Base-by-base conservation (phyloP, 1,139 yeast genomes). In the Geotrichum phurueaensis region DNA sequence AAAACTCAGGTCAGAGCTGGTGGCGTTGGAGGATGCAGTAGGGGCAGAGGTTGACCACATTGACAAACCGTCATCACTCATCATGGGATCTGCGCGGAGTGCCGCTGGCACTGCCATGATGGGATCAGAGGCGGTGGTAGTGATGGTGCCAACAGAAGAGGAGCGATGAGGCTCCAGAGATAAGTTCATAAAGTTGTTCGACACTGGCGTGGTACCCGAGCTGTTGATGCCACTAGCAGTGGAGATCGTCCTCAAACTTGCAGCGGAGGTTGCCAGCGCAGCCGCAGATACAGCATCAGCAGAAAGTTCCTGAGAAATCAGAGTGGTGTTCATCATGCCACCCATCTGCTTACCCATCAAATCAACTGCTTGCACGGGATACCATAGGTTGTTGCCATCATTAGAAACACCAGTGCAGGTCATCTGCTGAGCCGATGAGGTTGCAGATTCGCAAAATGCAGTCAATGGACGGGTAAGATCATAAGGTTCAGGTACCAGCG, bases 381-480 rank as follows among this genome's bases (percentile, higher is more conserved):
- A 58, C 60, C 60, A 58, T 13, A 25, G 31, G 27, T 18, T 29
- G 47, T 31, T 33, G 12, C 45, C 51, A 43, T 20, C 50, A 31
- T 2, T 33, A 39, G 45, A 39, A n/a, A 18, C n/a, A n/a, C 45
- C 45, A 39, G n/a, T n/a, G n/a, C 23, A 33, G 22, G 56, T n/a
- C 13, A 22, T 52, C n/a, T 29, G 22, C 5, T 47, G 54, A 20
- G n/a, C 27, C 4, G 56, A 36, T 2, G 51, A 29, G 15, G 45
- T 36, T 7, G 60, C 47, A 10, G 60, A 51, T 33, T 61, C 63
- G 31, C 59, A 56, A 39, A 61, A 61, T 4, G 63, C 63, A 5
- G 63, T 61, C 48, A 61, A 43, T 1, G 63, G 63, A 6, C 63
- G 43, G 0, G 53, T 43, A 20, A 59, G 49, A 29, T 55, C 59